These are phyloP conservation scores for Globisporangium apiculatum DNA, from an alignment of 352 stramenopile species.

Conservation along the genomic window DNA sequence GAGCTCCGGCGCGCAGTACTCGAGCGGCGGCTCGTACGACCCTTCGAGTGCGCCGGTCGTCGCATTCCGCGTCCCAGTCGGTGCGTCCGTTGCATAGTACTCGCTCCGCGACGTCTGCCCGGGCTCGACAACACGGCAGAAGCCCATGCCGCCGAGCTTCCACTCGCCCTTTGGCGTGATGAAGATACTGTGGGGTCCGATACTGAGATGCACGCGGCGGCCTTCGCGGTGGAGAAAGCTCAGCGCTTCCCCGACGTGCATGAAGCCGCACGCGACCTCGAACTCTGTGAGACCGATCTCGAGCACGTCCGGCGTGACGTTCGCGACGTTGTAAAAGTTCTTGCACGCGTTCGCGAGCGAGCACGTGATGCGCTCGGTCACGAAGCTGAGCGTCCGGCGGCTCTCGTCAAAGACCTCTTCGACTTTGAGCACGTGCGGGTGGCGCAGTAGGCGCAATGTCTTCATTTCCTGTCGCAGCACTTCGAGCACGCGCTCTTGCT, in stretches of 20 bases:
- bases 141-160: conserved; percentile 89
- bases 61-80: conserved; percentile 44
- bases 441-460: conserved; percentile 74
- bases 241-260: conserved; percentile 85
- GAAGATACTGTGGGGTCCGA: conserved; percentile 86
- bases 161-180: conserved; percentile 89
- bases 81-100: conserved; percentile 65
- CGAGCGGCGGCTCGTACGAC: conserved; percentile 74
- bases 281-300: conserved; percentile 87
- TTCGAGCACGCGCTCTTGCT: conserved; percentile 81
- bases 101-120: conserved; percentile 77
- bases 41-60: conserved; percentile 47
- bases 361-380: conserved; percentile 87
- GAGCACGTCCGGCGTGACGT: conserved; percentile 81
- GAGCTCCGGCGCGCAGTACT: conserved; percentile 83
- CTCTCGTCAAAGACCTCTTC: conserved; percentile 88
- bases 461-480: conserved; percentile 87
- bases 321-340: conserved; percentile 81
- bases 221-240: conserved; percentile 89
- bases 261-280: conserved; percentile 81
- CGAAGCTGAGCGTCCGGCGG: conserved; percentile 81
- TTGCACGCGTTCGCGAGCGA: conserved; percentile 88
- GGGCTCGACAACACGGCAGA: conserved; percentile 78
- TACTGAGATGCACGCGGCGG: conserved; percentile 79
- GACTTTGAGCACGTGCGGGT: conserved; percentile 87